Conservation (phyloP, 2,329 filamentous ascomycete species). For the Aspergillus intermedius region DNA sequence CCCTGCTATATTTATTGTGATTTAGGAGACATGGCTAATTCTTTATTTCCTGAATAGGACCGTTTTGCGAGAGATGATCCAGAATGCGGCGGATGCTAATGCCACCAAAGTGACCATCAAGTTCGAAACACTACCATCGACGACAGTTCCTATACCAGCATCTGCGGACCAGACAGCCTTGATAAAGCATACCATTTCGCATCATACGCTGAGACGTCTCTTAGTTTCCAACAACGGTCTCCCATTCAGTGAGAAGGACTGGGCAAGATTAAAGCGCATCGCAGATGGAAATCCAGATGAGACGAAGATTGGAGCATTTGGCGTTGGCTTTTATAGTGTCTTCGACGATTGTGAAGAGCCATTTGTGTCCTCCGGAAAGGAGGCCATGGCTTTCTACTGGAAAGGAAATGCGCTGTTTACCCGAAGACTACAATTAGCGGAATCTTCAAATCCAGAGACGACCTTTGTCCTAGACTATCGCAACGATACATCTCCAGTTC, state of each 20-base stretch:
- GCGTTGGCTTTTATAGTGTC: slow-evolving; percentile 96
- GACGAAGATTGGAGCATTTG: slow-evolving; percentile 97
- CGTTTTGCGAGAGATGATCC: slow-evolving; percentile 82
- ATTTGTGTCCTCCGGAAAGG: slow-evolving; percentile 84
- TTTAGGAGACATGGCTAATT: slow-evolving; percentile 9
- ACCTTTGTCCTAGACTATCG: slow-evolving; percentile 94
- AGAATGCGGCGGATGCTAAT: slow-evolving; percentile 96
- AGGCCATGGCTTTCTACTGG: slow-evolving; percentile 99
- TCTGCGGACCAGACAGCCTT: slow-evolving; percentile 62
- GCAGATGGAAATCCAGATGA: slow-evolving; percentile 99
- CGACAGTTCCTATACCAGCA: slow-evolving; percentile 62
- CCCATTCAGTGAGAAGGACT: slow-evolving; percentile 83
- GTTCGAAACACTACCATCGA: slow-evolving; percentile 84
- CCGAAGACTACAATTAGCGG: slow-evolving; percentile 68
- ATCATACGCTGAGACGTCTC: slow-evolving; percentile 82
- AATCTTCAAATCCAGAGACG: slow-evolving; percentile 62
- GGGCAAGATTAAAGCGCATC: slow-evolving; percentile 88
- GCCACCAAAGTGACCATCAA: slow-evolving; percentile 83
- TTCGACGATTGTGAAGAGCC: slow-evolving; percentile 98
- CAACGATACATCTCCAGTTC: slow-evolving; percentile 78
- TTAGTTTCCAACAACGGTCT: slow-evolving; percentile 89
- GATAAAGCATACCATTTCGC: slow-evolving; percentile 72
- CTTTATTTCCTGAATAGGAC: slow-evolving; percentile 33
- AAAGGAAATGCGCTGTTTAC: slow-evolving; percentile 97
- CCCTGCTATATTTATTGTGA: neutral